phyloP scores from a whole-genome alignment of 352 stramenopile species.

The Phytophthora vignae region DNA sequence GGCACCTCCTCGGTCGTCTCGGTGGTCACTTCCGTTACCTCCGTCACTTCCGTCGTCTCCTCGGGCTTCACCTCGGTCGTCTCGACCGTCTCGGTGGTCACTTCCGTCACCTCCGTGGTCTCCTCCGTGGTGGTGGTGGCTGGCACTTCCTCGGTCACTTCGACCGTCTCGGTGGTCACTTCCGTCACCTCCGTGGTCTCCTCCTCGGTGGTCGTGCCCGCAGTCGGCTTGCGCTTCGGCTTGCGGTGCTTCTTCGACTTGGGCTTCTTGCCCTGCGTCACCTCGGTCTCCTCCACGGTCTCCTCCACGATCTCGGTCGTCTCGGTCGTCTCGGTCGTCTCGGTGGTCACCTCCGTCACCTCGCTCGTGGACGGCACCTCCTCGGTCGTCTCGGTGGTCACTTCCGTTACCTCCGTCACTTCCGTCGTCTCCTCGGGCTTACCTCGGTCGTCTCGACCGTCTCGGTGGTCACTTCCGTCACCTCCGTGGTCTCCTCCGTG shows the following conservation, averaged over 20 bases:
- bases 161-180: background rate
- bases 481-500: too few relatives aligned
- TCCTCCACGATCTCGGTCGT: background rate
- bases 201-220: background rate
- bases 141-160: background rate
- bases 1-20: too few relatives aligned
- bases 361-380: background rate
- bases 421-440: slow-evolving; percentile 1
- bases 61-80: too few relatives aligned
- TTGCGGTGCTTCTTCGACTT: slow-evolving; percentile 3
- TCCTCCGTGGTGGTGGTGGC: background rate
- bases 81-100: too few relatives aligned
- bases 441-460: slow-evolving; percentile 1
- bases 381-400: background rate
- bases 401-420: slow-evolving; percentile 5
- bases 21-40: too few relatives aligned
- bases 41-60: too few relatives aligned
- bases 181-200: slow-evolving; percentile 2
- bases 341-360: slow-evolving; percentile 4
- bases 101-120: too few relatives aligned
- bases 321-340: background rate
- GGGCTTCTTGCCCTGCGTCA: slow-evolving; percentile 6
- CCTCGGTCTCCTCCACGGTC: background rate
- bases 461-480: too few relatives aligned
- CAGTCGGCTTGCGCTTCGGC: background rate